Evolutionary conservation across 306 rosid genomes (phyloP).

Genomic region (Heteromeles arbutifolia): DNA sequence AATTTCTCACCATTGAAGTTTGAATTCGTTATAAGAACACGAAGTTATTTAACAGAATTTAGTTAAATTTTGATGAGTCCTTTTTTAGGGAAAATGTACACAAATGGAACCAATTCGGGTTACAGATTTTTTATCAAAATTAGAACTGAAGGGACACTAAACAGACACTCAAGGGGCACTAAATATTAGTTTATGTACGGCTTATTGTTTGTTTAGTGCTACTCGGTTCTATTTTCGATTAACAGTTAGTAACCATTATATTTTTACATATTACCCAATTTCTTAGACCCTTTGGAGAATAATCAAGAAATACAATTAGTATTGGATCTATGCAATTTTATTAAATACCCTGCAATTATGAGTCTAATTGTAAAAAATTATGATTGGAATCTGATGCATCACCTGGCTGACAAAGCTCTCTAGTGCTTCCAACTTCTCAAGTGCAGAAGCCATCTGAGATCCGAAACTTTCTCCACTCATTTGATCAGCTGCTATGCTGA

Average conservation of each 20-base stretch:
- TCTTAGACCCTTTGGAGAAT: background rate
- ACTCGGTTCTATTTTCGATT: too few species aligned
- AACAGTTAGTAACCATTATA: background rate
- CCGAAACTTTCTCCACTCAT: slow-evolving; percentile 28
- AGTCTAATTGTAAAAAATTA: too few species aligned
- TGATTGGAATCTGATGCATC: slow-evolving; percentile 2
- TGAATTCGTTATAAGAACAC: background rate
- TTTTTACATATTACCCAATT: background rate
- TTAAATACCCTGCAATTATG: background rate
- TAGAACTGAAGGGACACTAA: background rate
- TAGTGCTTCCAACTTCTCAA: slow-evolving; percentile 60
- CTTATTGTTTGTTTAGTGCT: background rate
- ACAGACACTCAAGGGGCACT: background rate
- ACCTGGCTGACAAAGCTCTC: slow-evolving; percentile 81
- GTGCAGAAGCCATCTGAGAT: slow-evolving; percentile 49
- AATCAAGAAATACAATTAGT: background rate
- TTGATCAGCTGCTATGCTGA: slow-evolving; percentile 41
- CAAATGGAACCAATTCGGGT: background rate
- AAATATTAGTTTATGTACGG: background rate
- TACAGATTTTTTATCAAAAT: background rate
- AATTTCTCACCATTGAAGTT: background rate
- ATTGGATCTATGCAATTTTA: background rate
- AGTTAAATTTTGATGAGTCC: background rate
- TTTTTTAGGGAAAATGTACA: background rate
- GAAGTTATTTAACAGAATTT: background rate